phyloP scores from a whole-genome alignment of 371 early-diverging fungal species.

The Mortierella sp. region DNA sequence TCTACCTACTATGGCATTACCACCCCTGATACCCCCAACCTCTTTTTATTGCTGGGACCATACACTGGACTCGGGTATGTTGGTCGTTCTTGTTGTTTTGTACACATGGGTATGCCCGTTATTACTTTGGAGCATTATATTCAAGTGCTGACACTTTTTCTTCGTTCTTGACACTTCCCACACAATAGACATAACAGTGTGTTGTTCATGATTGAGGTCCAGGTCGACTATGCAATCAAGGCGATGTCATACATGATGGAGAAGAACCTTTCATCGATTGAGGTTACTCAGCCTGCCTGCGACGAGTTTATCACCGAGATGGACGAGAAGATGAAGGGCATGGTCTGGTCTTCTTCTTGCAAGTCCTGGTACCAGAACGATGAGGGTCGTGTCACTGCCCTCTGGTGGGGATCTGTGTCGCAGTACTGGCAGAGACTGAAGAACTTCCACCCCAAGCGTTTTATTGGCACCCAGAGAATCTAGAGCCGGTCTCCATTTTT shows the following conservation, averaged over 20 bases:
- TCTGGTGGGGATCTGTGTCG: conserved; percentile 54
- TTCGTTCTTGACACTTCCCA: background rate
- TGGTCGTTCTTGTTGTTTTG: conserved; percentile 4
- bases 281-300: conserved; percentile 40
- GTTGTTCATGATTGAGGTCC: conserved; percentile 49
- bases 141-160: background rate
- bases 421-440: conserved; percentile 40
- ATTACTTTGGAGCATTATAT: background rate
- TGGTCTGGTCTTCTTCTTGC: conserved; percentile 59
- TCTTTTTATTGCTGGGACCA: conserved; percentile 58
- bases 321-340: conserved; percentile 50
- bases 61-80: conserved; percentile 43
- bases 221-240: conserved; percentile 48
- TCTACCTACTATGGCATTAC: conserved; percentile 54
- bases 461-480: conserved; percentile 14
- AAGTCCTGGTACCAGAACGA: conserved; percentile 63
- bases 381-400: conserved; percentile 48
- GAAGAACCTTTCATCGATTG: conserved; percentile 38
- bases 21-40: conserved; percentile 58
- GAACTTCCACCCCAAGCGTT: conserved; percentile 26
- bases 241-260: conserved; percentile 55
- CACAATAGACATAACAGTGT: conserved; percentile 47
- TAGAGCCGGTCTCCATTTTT: background rate
- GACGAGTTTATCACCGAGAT: conserved; percentile 38
- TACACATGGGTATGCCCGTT: background rate